Evolutionary conservation across 306 rosid species (phyloP), one percentile per base, ranked within the genome.

Genomic region (Ormosia semicastrata): DNA sequence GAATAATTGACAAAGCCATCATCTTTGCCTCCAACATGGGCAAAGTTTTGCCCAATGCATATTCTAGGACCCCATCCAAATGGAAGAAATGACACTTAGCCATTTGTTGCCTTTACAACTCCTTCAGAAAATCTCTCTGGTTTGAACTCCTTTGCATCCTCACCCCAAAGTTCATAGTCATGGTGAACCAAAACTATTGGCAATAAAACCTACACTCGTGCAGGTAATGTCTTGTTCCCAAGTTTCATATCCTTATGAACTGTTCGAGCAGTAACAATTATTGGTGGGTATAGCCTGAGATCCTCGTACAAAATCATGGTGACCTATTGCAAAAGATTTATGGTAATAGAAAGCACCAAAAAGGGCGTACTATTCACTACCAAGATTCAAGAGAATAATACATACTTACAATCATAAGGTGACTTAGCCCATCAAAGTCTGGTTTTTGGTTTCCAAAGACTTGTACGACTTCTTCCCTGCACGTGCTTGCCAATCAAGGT

Each of bases 81-180:
- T 8, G 85, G 85, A 0, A 72, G 8, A 15, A 50, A 73, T 18
- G 60, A 32, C 13, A 60, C 68, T 62, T 33, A 17, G 18, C 68
- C 68, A 0, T 62, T 15, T 56, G 60, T 58, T n/a, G 77, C 83
- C 70, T 81, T 81, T 0, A 14, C 46, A 7, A 81, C 8, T 13
- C 85, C 85, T 44, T 81, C 80, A 1, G 75, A 40, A 54, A 81
- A 81, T 40, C 85, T 73, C 29, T 73, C 76, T 8, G 85, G 85
- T 30, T 74, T 73, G 75, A 81, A 81, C n/a, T 44, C 78, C 0
- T 57, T 13, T 7, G 78, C 81, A 71, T 87, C 78, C 4, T 82
- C 86, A 17, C 88, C 90, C 90, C 86, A 87, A 6, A 82, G 7
- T 15, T 82, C 77, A 39, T 5, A 41, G 53, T 87, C 85, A 9